Evolutionary conservation across 2,329 filamentous ascomycete genomes (phyloP), one percentile per base, ranked within the genome.

Genomic region (Pyrenophora tritici-repentis): DNA sequence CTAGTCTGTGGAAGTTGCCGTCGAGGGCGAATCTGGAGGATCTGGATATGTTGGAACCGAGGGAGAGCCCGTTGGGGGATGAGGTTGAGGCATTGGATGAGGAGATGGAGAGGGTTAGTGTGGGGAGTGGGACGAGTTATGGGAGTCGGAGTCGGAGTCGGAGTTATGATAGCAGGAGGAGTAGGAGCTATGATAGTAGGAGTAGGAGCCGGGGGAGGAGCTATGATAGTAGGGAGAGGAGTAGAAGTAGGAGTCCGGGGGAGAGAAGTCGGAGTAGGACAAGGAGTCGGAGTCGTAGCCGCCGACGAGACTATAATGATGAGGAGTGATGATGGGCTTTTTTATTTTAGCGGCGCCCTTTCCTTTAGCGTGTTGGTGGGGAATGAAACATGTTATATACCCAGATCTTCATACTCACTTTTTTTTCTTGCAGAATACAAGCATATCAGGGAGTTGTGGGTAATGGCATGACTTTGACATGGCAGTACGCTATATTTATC

Each of bases 1-100:
- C 94, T 3, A 95, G 87, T 68, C 71, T 99, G 62, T 95, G 91
- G 86, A 96, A 96, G 77, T 83, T 99, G 81, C 90, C 92, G 3
- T 86, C 86, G 53, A 81, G 94, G 62, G 86, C 89, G 59, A 82
- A 90, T 43, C 72, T 99, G 58, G 94, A 99, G 76, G 94, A 99
- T 72, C 70, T 96, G 71, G 94, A 96, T 60, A 75, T 92, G 65
- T 68, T 99, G 66, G 93, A 97, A 68, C 89, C 91, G 42, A 83
- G 93, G 59, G 83, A 90, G 31, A 97, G 92, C 73, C 86, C 91
- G 31, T 73, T 97, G 53, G 90, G 88, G 1, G 90, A 91, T 61
- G 78, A 81, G 62, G 79, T 93, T 47, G 89, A 93, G 60, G 86
- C 86, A 57, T 68, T 66, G 24, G 62, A 66, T 24, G 58, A 61